These are phyloP conservation scores for Hemileia vastatrix DNA, from an alignment of 1,284 basidiomycete genomes.

Conservation along the genomic window DNA sequence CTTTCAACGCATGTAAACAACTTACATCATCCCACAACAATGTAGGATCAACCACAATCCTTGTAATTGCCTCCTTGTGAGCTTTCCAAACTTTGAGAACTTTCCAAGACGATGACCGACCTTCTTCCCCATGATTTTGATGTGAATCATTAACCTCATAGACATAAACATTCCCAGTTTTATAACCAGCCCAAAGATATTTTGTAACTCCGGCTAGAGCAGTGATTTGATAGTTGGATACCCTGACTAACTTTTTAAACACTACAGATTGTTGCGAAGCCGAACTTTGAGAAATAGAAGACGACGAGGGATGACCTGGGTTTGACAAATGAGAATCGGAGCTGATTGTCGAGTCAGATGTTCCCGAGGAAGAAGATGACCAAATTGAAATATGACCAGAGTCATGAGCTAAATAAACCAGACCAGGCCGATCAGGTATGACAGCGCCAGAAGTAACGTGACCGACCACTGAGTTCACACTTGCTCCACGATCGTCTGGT, in stretches of 20 bases:
- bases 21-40: slow-evolving; percentile 20
- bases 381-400: slow-evolving; percentile 77
- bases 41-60: slow-evolving; percentile 52
- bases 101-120: slow-evolving; percentile 56
- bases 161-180: slow-evolving; percentile 37
- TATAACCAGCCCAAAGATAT: slow-evolving; percentile 38
- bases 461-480: slow-evolving; percentile 49
- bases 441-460: slow-evolving; percentile 70
- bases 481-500: slow-evolving; percentile 31
- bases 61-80: slow-evolving; percentile 62
- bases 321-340: background rate
- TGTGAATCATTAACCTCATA: slow-evolving; percentile 20
- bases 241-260: slow-evolving; percentile 16
- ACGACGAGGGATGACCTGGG: slow-evolving; percentile 50
- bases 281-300: too few species aligned
- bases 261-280: too few species aligned
- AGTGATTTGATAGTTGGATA: slow-evolving; percentile 30
- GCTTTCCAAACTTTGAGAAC: slow-evolving; percentile 84
- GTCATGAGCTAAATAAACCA: slow-evolving; percentile 84
- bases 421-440: slow-evolving; percentile 58
- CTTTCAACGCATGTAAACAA: slow-evolving; percentile 50
- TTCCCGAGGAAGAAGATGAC: slow-evolving; percentile 37
- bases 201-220: slow-evolving; percentile 35
- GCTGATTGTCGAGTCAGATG: slow-evolving; percentile 9
- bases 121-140: slow-evolving; percentile 55